Evolutionary conservation across 805 yeast species (phyloP).

Genomic region (Candida sonorensis): DNA sequence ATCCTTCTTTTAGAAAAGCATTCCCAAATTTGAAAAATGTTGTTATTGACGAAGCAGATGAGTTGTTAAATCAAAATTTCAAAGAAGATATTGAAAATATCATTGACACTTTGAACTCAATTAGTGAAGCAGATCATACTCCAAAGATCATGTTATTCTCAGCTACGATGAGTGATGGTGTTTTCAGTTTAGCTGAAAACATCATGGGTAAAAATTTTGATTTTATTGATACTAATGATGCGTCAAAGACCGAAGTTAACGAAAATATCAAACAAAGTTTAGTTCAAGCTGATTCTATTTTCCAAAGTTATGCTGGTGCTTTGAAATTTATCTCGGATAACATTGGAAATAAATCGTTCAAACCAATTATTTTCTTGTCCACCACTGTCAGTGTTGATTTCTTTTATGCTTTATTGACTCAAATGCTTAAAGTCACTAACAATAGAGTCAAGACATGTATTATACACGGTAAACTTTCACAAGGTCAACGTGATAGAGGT

Average conservation of each 20-base stretch:
- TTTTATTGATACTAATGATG: conserved; percentile 69
- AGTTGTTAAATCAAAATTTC: conserved; percentile 77
- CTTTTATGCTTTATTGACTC: conserved; percentile 36
- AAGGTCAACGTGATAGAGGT: conserved; percentile 44
- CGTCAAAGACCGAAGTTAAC: conserved; percentile 55
- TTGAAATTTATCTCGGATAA: conserved; percentile 40
- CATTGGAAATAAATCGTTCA: conserved; percentile 38
- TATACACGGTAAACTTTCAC: conserved; percentile 73
- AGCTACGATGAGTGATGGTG: conserved; percentile 76
- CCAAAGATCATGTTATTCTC: conserved; percentile 74
- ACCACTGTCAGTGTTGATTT: conserved; percentile 65
- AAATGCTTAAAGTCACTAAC: conserved; percentile 9
- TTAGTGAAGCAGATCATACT: conserved; percentile 24
- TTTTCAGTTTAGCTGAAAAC: conserved; percentile 54
- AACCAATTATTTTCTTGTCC: conserved; percentile 78
- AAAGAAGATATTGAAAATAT: conserved; percentile 56
- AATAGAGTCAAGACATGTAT: conserved; percentile 11
- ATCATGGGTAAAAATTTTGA: conserved; percentile 47
- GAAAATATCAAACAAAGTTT: conserved; percentile 69
- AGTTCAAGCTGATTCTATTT: conserved; percentile 45
- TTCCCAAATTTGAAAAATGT: conserved; percentile 54
- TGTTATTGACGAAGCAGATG: conserved; percentile 89
- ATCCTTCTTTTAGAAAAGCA: conserved; percentile 33
- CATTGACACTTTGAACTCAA: conserved; percentile 36
- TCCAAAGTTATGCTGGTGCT: conserved; percentile 55